Evolutionary conservation across 768 basidiomycete species (phyloP).

Genomic region (Tulasnella sp.): DNA sequence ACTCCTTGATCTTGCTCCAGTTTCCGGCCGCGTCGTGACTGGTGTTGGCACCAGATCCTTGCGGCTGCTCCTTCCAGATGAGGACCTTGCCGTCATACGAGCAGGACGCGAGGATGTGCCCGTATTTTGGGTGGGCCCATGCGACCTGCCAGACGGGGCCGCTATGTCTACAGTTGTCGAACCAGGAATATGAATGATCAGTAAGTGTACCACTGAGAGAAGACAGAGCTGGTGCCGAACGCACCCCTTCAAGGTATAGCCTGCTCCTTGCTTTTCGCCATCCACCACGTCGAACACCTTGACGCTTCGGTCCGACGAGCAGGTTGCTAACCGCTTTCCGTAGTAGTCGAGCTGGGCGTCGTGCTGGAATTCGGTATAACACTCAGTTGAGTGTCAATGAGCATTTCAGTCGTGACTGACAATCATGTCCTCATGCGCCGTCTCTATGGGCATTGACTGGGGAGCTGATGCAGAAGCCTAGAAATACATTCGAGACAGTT

Average conservation of each 20-base stretch:
- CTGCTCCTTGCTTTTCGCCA: conserved; percentile 54
- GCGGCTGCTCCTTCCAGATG: conserved; percentile 88
- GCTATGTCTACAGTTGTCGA: conserved; percentile 52
- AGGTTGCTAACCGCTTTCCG: conserved; percentile 91
- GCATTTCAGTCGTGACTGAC: conserved; percentile 37
- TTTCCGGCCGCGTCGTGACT: conserved; percentile 40
- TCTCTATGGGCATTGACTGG: conserved; percentile 80
- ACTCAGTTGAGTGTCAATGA: neutral
- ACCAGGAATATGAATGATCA: neutral
- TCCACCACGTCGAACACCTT: conserved; percentile 92
- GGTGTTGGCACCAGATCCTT: conserved; percentile 31
- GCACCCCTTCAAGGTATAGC: conserved; percentile 74
- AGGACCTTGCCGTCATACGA: conserved; percentile 97
- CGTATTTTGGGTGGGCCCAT: conserved; percentile 98
- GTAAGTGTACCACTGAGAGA: neutral
- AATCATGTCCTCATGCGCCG: conserved; percentile 97
- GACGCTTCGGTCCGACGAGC: conserved; percentile 90
- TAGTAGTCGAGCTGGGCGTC: conserved; percentile 98
- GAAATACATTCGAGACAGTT: too few species aligned
- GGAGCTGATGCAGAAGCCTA: conserved; percentile 2
- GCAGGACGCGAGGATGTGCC: conserved; percentile 92
- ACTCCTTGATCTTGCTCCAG: conserved; percentile 95
- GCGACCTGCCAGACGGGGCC: conserved; percentile 98
- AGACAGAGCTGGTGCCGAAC: neutral
- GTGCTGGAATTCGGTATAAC: conserved; percentile 44